phyloP scores from a whole-genome alignment of 2,329 filamentous ascomycete species.

The Ambrosiella cleistominuta region DNA sequence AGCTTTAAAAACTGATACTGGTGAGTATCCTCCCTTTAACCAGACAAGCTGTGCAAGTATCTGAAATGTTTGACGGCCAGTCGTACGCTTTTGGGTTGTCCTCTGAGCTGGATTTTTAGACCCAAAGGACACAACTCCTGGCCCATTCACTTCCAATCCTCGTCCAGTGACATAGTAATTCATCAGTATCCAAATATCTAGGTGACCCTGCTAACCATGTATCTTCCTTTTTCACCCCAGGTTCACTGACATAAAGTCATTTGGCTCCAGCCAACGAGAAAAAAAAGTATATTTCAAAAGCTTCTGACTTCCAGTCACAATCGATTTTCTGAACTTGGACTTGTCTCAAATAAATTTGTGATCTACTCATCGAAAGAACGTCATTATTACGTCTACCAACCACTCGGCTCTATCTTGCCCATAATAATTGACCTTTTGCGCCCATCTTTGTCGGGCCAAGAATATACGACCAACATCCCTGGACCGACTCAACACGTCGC shows the following conservation, averaged over 20 bases:
- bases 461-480: no score
- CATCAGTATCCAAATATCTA: neutral
- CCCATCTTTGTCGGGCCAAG: no score
- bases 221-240: neutral
- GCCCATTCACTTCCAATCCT: neutral
- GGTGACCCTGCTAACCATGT: slow-evolving; percentile 4
- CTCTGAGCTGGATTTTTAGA: neutral
- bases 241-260: neutral
- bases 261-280: neutral
- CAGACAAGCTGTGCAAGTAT: neutral
- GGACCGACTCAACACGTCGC: no score
- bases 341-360: slow-evolving; percentile 1
- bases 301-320: neutral
- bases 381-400: no score
- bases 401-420: no score
- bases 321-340: neutral
- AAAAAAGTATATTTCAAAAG: neutral
- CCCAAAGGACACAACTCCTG: neutral
- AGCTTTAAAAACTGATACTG: no score
- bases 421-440: no score
- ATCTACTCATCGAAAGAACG: neutral
- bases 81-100: neutral
- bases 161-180: neutral
- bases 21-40: neutral
- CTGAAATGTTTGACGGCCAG: neutral